A percentile compares a stretch with the other conserved stretches of the same genome.
These are phyloP conservation scores for Pythium phragmiticola DNA, from an alignment of 352 stramenopile genomes.

Conservation along the genomic window DNA sequence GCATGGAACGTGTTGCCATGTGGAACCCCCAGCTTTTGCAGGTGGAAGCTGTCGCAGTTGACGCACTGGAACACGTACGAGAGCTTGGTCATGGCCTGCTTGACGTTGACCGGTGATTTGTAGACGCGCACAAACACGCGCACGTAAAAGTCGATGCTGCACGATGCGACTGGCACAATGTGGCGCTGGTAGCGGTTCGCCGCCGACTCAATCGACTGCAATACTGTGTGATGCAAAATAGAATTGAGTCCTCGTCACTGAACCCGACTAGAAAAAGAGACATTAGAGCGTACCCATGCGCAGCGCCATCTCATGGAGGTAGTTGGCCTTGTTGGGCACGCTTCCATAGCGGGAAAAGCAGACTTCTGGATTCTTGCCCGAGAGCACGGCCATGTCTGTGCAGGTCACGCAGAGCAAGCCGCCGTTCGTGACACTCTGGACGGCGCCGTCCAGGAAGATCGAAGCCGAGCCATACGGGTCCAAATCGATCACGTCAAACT, in stretches of 20 bases:
- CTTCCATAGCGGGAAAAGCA: slow-evolving; percentile 87
- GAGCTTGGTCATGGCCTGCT: slow-evolving; percentile 91
- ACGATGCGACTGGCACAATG: slow-evolving; percentile 96
- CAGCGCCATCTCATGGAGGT: slow-evolving; percentile 87
- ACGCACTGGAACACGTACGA: slow-evolving; percentile 91
- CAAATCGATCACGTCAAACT: slow-evolving; percentile 99
- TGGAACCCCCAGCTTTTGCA: slow-evolving; percentile 91
- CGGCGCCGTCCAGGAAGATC: slow-evolving; percentile 97
- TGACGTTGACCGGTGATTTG: slow-evolving; percentile 94
- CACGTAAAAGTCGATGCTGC: slow-evolving; percentile 99
- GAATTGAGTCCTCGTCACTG: background rate
- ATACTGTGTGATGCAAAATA: slow-evolving; percentile 43
- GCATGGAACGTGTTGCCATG: slow-evolving; percentile 87
- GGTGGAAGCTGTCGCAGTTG: slow-evolving; percentile 97
- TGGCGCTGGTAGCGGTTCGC: slow-evolving; percentile 96
- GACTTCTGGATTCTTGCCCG: slow-evolving; percentile 86
- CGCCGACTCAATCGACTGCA: slow-evolving; percentile 94
- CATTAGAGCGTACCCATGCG: slow-evolving; percentile 57
- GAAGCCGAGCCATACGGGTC: slow-evolving; percentile 99
- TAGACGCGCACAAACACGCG: slow-evolving; percentile 99
- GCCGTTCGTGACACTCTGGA: slow-evolving; percentile 95
- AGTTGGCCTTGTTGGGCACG: slow-evolving; percentile 86
- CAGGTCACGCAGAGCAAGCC: slow-evolving; percentile 99
- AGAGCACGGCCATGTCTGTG: slow-evolving; percentile 97
- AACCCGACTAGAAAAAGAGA: background rate